Evolutionary conservation across 73 alveolate genomes (phyloP), one percentile per base, ranked within the genome.

Genomic region (Loxodes magnus): DNA sequence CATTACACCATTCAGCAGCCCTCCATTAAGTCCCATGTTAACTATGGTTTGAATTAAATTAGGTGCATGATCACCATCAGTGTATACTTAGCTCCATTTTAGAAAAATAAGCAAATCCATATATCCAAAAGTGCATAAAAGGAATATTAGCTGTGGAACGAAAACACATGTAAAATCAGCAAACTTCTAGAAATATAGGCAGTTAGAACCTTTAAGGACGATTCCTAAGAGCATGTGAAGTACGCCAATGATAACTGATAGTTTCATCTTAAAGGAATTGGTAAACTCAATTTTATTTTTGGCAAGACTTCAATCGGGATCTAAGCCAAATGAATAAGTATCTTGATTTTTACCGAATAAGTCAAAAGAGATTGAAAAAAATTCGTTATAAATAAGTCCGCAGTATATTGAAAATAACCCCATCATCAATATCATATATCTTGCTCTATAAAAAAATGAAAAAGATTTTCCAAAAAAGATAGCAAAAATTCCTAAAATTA

Each of bases 351-450:
- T 44, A 36, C 85, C 74, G 39, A 68, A 72, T 21, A 87, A 10
- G 35, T 80, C 59, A 31, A 90, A 39, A 15, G 98, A 93, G 21
- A 90, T 42, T 9, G 93, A 58, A 66, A 89, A 51, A 64, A 86
- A 87, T 50, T 90, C 98, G 63, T 90, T 90, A 67, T 90, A 90
- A 27, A 88, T 69, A 31, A 72, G 59, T 46, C 98, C 98, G 39
- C 85, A 58, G 56, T 77, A 90, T 6, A 84, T 52, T 10, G 96
- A 63, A 67, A 71, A 76, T 57, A 82, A 7, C 6, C 98, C 92
- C 84, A 83, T 65, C 77, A 87, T 48, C 12, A 87, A 38, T 4
- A 90, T 62, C 41, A 90, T 54, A 74, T 90, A 90, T 62, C 98
- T 67, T 24, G 39, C 85, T 54, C 52, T 77, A 90, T 6, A 84